Evolutionary conservation across 345 rosid species (phyloP), one percentile per base, ranked within the genome.

Genomic region (Microthlaspi erraticum): DNA sequence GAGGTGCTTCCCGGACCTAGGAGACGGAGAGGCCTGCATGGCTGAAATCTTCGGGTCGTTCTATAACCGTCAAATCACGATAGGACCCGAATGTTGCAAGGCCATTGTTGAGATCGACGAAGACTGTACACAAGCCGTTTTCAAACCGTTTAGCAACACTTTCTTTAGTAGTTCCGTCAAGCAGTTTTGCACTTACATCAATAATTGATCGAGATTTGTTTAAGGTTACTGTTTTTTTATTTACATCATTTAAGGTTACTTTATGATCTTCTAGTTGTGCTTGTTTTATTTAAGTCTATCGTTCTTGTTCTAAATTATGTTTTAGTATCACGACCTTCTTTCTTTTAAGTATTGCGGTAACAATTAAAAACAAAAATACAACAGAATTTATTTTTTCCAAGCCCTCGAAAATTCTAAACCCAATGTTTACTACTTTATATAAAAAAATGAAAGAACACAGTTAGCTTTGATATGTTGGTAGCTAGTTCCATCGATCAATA

Each of bases 1-100:
- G 61, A 71, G 14, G 53, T 71, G 75, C 1, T 71, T 71, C 39
- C 68, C 76, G 8, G 70, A 72, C 48, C n/a, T 62, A 8, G 70
- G 70, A 54, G 76, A 72, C 7, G 70, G 63, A 10, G 70, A 63
- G 33, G 70, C 70, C 17, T 72, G 76, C 56, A 10, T 62, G 18
- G 70, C 55, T 0, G 76, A 72, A 11, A 44, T 72, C 34, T 43
- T 54, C 4, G 76, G 70, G 1, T 72, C 76, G 7, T 72, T 53
- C 70, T 52, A 42, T 53, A 44, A 53, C 39, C 45, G 45, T 19
- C 46, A 44, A 29, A 63, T 63, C 1, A 14, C 39, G 3, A 42
- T 63, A 42, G 55, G 76, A 54, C 70, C 76, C 1, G 63, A 52
- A 36, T 72, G 76, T 23, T 72, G 76, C 64, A 62, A 72, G 32